phyloP scores from a whole-genome alignment of 768 basidiomycete species.

The Stropharia rugosoannulata region DNA sequence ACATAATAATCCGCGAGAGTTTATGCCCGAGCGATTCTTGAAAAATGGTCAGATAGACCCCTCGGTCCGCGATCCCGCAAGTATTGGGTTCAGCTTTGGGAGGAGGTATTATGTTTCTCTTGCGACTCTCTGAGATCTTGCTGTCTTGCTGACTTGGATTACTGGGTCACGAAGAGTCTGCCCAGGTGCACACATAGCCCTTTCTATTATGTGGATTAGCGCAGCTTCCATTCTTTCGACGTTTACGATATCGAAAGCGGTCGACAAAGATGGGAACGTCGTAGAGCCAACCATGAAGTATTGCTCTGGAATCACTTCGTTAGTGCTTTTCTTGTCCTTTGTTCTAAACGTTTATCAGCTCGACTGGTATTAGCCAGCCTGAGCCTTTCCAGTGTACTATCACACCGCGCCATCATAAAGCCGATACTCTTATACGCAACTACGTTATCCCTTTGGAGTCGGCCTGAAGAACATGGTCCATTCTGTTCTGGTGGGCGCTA shows the following conservation, averaged over 20 bases:
- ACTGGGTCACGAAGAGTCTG: constrained; percentile 7
- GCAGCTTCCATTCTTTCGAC: constrained; percentile 30
- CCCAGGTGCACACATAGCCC: constrained; percentile 25
- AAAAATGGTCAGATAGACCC: constrained; percentile 32
- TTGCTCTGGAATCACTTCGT: constrained; percentile 17
- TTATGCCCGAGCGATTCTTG: constrained; percentile 43
- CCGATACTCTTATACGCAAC: constrained; percentile 11
- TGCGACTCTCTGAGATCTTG: neutral
- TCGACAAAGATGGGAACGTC: constrained; percentile 20
- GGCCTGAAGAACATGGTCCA: too few species aligned
- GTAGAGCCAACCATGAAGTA: constrained; percentile 19
- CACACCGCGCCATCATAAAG: constrained; percentile 25
- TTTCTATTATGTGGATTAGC: constrained; percentile 22
- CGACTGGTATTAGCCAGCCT: constrained; percentile 17
- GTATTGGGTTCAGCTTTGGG: constrained; percentile 35
- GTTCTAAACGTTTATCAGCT: neutral
- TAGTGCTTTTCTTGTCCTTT: neutral
- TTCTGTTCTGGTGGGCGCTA: too few species aligned
- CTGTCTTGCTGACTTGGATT: neutral
- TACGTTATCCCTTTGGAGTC: neutral
- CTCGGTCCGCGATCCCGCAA: constrained; percentile 32
- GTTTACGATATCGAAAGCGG: constrained; percentile 27
- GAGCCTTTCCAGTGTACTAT: constrained; percentile 28
- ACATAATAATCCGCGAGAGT: constrained; percentile 31
- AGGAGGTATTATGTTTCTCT: constrained; percentile 28